A percentile compares a stretch with the other conserved stretches of the same genome.
Conservation (phyloP, 75 land plant species). For the Isoetes taiwanensis region DNA sequence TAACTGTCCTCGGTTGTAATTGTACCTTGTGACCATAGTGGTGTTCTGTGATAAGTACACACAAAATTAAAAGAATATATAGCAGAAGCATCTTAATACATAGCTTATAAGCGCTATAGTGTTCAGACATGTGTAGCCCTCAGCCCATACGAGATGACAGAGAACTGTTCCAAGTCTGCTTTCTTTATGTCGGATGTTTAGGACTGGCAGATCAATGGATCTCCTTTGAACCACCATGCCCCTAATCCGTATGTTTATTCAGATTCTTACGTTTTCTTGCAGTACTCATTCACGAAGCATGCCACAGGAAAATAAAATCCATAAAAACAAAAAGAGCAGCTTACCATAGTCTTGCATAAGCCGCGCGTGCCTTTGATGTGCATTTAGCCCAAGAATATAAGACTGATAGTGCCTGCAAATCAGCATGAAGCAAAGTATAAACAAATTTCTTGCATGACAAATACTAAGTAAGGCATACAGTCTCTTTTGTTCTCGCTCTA, state of each 20-base stretch:
- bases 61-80: background rate
- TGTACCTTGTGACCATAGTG: background rate
- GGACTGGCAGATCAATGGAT: background rate
- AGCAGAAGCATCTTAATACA: background rate
- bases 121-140: constrained; percentile 21
- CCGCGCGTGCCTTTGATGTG: constrained; percentile 77
- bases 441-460: background rate
- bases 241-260: constrained; percentile 7
- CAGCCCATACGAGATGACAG: constrained; percentile 2
- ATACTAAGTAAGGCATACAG: constrained; percentile 12
- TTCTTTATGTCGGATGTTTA: constrained; percentile 7
- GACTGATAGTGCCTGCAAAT: constrained; percentile 58
- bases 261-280: background rate
- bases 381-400: constrained; percentile 67
- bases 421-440: background rate
- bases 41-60: background rate
- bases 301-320: background rate
- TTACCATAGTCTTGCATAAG: constrained; percentile 71
- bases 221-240: background rate
- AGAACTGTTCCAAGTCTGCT: constrained; percentile 17
- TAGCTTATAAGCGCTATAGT: constrained; percentile 3
- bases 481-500: constrained; percentile 14
- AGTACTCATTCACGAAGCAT: background rate
- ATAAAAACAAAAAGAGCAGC: background rate
- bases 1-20: constrained; percentile 18